Evolutionary conservation across 2,329 filamentous ascomycete species (phyloP), one percentile per base, ranked within the genome.

Genomic region (Leptographium flavum): DNA sequence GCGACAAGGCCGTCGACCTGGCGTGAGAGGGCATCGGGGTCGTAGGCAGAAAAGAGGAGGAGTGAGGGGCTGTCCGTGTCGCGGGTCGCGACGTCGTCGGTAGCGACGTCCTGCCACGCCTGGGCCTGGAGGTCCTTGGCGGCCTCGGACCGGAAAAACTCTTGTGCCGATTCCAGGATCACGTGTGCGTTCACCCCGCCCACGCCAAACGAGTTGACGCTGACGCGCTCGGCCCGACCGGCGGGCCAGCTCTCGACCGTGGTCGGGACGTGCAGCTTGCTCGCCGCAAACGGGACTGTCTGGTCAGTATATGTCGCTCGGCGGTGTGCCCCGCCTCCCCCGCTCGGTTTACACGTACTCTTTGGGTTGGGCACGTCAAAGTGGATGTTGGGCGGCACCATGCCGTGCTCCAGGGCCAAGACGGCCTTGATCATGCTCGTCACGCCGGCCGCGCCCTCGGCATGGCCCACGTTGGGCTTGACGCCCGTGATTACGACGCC

Each of bases 391-490:
- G 31, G 31, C 15, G 31, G 31, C 3, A 74, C 54, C 15, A 30
- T 60, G 60, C 49, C 45, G 3, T 54, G 39, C 17, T 52, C 43
- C 25, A 62, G 50, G 51, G 56, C 56, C 7, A 61, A 39, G 1
- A 63, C 36, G 2, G 54, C 43, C 49, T 65, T 65, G 42, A 64
- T 55, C 8, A 62, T 36, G 0, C 50, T 48, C 0, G 57, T 47
- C 3, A 59, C 47, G 17, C 58, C 60, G 1, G 57, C 59, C 0
- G 58, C 55, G 9, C 54, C 53, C 49, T 64, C 61, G 10, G 51
- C 49, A 37, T 65, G 63, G 0, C 63, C 62, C 36, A 64, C 44
- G 15, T 52, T 51, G 3, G 56, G 56, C 45, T 64, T 65, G 21
- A 62, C 57, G 3, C 59, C 59, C 5, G 56, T 54, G 6, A 61